Conservation (phyloP, 495 filamentous ascomycete species). For the Trichocladium antarcticum region DNA sequence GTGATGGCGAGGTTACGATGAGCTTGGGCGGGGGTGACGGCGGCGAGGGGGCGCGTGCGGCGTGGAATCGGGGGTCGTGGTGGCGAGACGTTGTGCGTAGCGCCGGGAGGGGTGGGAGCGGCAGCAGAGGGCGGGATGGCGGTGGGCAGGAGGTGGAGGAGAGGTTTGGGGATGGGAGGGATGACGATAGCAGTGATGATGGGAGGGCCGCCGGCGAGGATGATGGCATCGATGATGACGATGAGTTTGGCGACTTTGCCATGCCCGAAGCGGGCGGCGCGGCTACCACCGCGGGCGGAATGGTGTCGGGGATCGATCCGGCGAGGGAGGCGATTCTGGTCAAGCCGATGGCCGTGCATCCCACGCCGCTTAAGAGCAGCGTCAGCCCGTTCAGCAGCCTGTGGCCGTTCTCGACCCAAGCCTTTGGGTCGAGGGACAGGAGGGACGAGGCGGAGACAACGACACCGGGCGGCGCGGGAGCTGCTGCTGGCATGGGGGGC, state of each 20-base stretch:
- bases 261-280: conserved; percentile 36
- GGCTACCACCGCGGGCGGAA: conserved; percentile 6
- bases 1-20: conserved; percentile 27
- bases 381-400: conserved; percentile 34
- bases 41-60: conserved; percentile 4
- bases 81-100: conserved; percentile 35
- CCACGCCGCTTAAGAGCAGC: conserved; percentile 27
- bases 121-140: neutral
- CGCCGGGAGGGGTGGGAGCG: conserved; percentile 7
- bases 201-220: conserved; percentile 19
- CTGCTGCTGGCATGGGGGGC: neutral
- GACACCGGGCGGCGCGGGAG: neutral
- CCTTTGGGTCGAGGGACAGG: conserved; percentile 23
- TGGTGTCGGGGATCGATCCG: conserved; percentile 28
- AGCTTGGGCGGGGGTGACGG: conserved; percentile 16
- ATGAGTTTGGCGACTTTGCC: conserved; percentile 44
- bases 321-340: conserved; percentile 28
- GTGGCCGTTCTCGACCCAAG: conserved; percentile 35
- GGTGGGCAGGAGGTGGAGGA: conserved; percentile 15
- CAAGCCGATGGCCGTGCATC: conserved; percentile 39
- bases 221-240: conserved; percentile 35
- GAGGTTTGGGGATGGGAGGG: conserved; percentile 37
- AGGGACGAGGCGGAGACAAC: conserved; percentile 20
- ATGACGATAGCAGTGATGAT: conserved; percentile 29
- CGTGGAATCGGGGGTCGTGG: conserved; percentile 35